Percentiles rank a stretch among this genome's conserved stretches.
Conservation (phyloP, 306 rosid genomes). For the Medicago truncatula region MtrunA17r5.0-ANR NC_053049.1:23536501-23537000, state of each 20-base stretch:
- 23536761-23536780: background rate
- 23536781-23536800: background rate
- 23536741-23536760: too few species aligned
- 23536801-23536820: background rate
- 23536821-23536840: background rate
- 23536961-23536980: slow-evolving; percentile 26
- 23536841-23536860: background rate
- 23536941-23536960: slow-evolving; percentile 15
- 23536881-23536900: background rate
- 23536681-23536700: background rate
- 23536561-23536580: background rate
- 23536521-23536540: slow-evolving; percentile 66
- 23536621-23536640: slow-evolving; percentile 4
- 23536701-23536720: background rate
- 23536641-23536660: background rate
- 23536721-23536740: background rate
- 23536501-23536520: slow-evolving; percentile 80
- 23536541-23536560: slow-evolving; percentile 59
- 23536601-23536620: slow-evolving; percentile 4
- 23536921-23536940: slow-evolving; percentile 10
- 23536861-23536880: slow-evolving; percentile 8
- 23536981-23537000: background rate
- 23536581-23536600: background rate
- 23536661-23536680: background rate
- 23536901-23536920: background rate